Base-by-base conservation (phyloP, 2,329 filamentous ascomycete genomes). In the Tolypocladium capitatum region DNA sequence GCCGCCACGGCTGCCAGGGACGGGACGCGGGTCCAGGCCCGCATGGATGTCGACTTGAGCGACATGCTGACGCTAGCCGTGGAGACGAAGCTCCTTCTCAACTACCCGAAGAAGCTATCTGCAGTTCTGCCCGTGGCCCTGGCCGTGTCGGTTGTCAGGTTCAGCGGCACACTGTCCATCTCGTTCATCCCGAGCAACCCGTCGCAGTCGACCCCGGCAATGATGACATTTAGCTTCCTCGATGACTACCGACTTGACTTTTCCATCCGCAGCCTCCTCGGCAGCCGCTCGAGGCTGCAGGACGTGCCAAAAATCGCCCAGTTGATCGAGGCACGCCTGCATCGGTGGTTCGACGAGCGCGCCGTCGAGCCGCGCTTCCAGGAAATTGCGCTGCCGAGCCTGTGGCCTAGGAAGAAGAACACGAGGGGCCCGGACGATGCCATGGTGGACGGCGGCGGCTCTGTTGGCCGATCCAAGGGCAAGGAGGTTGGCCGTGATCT, bases 21-120 rank as follows among this genome's bases (percentile, higher is more conserved):
- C 48, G 87, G 88, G 21, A 84, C 84, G 0, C 76, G 90, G 35
- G 72, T 98, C 20, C 92, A 98, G 65, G 92, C 92, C 1, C 74
- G 90, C 50, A 94, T 98, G 86, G 92, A 98, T 64, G 90, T 98
- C 33, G 92, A 98, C 63, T 70, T 98, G 49, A 92, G 86, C 65
- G 92, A 98, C 66, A 90, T 95, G 66, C 87, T 98, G 50, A 98
- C 92, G 0, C 72, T 98, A 47, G 92, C 89, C 1, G 75, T 98
- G 27, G 92, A 98, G 70, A 98, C 92, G 3, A 95, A 92, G 57
- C 71, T 98, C 52, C 75, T 95, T 43, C 75, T 98, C 48, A 98
- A 98, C 66, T 98, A 94, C 63, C 92, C 92, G 0, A 94, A 90
- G 61, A 86, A 86, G 8, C 73, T 88, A 47, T 86, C 89, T 6